phyloP scores from a whole-genome alignment of 345 rosid genomes.

The Hibiscus tridactylites region DNA sequence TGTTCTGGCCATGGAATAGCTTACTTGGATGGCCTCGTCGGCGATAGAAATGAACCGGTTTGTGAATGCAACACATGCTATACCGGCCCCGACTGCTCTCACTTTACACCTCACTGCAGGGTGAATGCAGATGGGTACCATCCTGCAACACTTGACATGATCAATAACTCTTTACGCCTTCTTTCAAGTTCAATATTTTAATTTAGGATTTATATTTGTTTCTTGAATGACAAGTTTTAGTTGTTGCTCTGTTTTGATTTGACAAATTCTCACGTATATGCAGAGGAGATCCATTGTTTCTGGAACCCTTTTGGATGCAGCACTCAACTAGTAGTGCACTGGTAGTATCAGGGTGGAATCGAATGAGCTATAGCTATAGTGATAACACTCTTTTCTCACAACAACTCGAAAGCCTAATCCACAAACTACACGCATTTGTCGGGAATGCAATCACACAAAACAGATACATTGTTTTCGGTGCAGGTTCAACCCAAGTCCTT shows the following conservation, averaged over 20 bases:
- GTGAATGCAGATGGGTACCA: constrained; percentile 43
- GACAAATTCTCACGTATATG: neutral
- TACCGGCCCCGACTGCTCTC: constrained; percentile 46
- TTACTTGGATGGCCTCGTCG: constrained; percentile 46
- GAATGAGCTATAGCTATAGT: neutral
- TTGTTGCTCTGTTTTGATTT: neutral
- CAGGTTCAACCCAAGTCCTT: constrained; percentile 60
- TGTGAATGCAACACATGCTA: constrained; percentile 69
- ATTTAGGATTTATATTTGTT: neutral
- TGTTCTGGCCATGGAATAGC: constrained; percentile 78
- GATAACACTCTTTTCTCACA: neutral
- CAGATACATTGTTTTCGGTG: constrained; percentile 46
- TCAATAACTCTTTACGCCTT: neutral
- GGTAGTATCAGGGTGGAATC: constrained; percentile 6
- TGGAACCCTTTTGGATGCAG: constrained; percentile 50
- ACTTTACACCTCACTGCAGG: constrained; percentile 29
- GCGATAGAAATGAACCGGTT: constrained; percentile 24
- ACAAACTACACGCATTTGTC: constrained; percentile 34
- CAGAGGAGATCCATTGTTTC: constrained; percentile 42
- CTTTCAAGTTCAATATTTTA: neutral
- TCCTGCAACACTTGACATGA: neutral
- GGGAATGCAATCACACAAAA: constrained; percentile 52
- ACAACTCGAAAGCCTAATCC: constrained; percentile 26
- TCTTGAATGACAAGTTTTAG: neutral
- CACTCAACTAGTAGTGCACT: constrained; percentile 39